phyloP scores from a whole-genome alignment of 192 early-diverging fungal genomes.

The Podila verticillata region DNA sequence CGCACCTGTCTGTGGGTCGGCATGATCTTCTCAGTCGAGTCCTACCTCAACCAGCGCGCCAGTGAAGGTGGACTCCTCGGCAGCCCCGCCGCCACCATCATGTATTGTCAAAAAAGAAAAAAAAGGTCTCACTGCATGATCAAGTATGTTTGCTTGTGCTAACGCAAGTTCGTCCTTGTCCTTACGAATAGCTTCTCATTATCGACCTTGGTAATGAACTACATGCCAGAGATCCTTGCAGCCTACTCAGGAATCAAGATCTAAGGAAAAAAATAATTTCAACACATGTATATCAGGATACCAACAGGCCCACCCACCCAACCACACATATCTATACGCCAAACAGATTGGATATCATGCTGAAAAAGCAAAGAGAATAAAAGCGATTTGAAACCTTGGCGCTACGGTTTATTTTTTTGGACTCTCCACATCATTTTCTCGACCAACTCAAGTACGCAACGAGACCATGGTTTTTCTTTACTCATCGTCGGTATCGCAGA shows the following conservation, averaged over 20 bases:
- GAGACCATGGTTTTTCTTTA: background rate
- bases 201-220: constrained; percentile 34
- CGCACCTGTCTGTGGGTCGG: constrained; percentile 39
- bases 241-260: constrained; percentile 22
- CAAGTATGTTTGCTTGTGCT: background rate
- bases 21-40: constrained; percentile 42
- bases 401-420: too few relatives aligned
- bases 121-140: background rate
- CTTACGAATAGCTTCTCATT: constrained; percentile 20
- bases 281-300: too few relatives aligned
- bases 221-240: constrained; percentile 32
- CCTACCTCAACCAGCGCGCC: constrained; percentile 44
- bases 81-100: constrained; percentile 35
- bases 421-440: too few relatives aligned
- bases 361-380: too few relatives aligned
- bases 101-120: constrained; percentile 8
- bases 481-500: constrained; percentile 4
- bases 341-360: too few relatives aligned
- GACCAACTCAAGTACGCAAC: too few relatives aligned
- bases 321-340: too few relatives aligned
- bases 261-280: background rate
- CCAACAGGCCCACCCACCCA: too few relatives aligned
- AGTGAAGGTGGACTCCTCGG: constrained; percentile 44
- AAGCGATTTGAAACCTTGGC: too few relatives aligned
- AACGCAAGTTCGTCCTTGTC: background rate